Evolutionary conservation across 2,329 filamentous ascomycete species (phyloP).

Genomic region (Colletotrichum costaricense): DNA sequence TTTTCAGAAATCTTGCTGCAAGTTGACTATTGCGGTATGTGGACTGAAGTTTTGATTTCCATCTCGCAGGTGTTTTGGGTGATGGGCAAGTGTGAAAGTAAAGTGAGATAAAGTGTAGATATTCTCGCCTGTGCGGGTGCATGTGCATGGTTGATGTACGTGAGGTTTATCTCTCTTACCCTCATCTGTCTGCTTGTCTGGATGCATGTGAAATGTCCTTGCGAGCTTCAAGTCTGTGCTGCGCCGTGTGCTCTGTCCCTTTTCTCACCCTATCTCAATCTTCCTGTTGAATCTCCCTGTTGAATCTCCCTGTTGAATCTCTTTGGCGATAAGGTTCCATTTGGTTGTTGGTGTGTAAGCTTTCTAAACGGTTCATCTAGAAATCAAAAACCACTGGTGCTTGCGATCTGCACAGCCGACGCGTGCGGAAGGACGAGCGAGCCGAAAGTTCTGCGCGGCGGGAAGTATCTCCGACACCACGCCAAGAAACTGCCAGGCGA

Average conservation of each 20-base stretch:
- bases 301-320: too few relatives aligned
- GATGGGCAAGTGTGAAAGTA: background rate
- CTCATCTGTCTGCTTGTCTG: too few relatives aligned
- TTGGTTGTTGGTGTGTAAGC: background rate
- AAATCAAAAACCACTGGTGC: background rate
- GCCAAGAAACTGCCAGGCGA: background rate
- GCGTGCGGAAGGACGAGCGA: background rate
- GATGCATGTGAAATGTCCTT: background rate
- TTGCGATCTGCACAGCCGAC: background rate
- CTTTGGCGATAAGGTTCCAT: background rate
- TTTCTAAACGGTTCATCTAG: background rate
- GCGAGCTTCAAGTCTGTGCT: background rate
- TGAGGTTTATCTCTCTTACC: background rate
- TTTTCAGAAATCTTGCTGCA: background rate
- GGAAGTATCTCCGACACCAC: background rate
- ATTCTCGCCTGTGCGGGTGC: background rate
- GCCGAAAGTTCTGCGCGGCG: background rate
- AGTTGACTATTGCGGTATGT: background rate
- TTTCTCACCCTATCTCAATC: too few relatives aligned
- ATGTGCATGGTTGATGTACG: background rate
- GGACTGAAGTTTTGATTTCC: background rate
- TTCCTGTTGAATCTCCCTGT: too few relatives aligned
- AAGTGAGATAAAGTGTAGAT: background rate
- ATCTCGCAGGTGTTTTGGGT: background rate
- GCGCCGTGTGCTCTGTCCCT: background rate